phyloP scores from a whole-genome alignment of 2,329 filamentous ascomycete genomes.

The Verruconis gallopava region DNA sequence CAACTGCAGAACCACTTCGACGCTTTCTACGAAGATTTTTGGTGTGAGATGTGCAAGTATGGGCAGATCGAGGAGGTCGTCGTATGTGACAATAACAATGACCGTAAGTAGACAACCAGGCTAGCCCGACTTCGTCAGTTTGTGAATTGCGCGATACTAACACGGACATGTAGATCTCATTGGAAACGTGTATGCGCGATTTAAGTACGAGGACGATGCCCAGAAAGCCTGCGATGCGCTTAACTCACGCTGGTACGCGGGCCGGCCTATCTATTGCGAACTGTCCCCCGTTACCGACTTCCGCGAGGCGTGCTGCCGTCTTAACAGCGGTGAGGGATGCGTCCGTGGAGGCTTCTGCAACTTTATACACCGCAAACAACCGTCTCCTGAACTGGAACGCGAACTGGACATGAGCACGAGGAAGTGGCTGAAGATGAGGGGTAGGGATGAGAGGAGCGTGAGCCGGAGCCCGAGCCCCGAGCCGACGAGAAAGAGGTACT shows the following conservation, averaged over 20 bases:
- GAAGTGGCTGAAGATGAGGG: slow-evolving; percentile 85
- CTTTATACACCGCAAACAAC: slow-evolving; percentile 97
- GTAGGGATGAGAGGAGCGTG: slow-evolving; percentile 70
- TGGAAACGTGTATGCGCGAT: slow-evolving; percentile 97
- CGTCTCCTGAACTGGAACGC: slow-evolving; percentile 71
- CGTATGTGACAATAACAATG: slow-evolving; percentile 99
- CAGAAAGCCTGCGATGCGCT: slow-evolving; percentile 88
- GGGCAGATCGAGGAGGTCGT: slow-evolving; percentile 96
- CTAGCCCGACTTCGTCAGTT: not conserved
- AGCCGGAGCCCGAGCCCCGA: slow-evolving; percentile 78
- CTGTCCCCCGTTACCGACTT: slow-evolving; percentile 95
- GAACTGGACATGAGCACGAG: slow-evolving; percentile 82
- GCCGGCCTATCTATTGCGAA: slow-evolving; percentile 95
- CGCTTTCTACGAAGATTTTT: slow-evolving; percentile 99
- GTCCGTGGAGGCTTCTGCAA: slow-evolving; percentile 97
- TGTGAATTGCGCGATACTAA: not conserved
- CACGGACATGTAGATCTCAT: slow-evolving; percentile 56
- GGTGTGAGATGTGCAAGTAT: slow-evolving; percentile 99
- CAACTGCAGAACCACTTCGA: slow-evolving; percentile 99
- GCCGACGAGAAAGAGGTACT: slow-evolving; percentile 60
- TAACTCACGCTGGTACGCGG: slow-evolving; percentile 94
- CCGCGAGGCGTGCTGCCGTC: slow-evolving; percentile 86
- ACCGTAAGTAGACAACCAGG: slow-evolving; percentile 58
- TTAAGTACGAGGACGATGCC: slow-evolving; percentile 98
- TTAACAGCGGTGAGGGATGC: slow-evolving; percentile 91